phyloP scores from a whole-genome alignment of 192 early-diverging fungal species.

The Entomortierella chlamydospora region DNA sequence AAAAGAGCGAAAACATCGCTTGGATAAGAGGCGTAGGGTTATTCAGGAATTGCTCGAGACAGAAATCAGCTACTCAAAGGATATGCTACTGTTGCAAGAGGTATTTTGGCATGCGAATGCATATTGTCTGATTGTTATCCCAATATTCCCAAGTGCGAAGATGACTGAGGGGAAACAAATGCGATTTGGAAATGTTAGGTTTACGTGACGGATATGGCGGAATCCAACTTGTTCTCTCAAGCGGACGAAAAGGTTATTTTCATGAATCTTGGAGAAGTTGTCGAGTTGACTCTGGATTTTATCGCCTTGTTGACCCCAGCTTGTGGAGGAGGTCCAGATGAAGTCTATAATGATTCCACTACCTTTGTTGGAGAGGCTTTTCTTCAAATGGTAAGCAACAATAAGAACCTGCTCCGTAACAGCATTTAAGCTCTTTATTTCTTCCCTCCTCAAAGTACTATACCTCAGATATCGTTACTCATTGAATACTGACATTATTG shows the following conservation, averaged over 20 bases:
- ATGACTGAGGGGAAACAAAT: too few species aligned
- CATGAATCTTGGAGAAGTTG: slow-evolving; percentile 81
- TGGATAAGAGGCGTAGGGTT: slow-evolving; percentile 75
- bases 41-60: slow-evolving; percentile 83
- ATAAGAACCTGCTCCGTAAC: too few species aligned
- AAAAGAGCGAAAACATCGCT: slow-evolving; percentile 38
- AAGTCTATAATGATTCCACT: slow-evolving; percentile 31
- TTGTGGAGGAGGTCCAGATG: slow-evolving; percentile 43
- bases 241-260: slow-evolving; percentile 81
- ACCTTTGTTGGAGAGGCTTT: slow-evolving; percentile 67
- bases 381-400: slow-evolving; percentile 63
- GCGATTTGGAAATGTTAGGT: too few species aligned
- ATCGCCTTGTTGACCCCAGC: slow-evolving; percentile 73
- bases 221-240: slow-evolving; percentile 58
- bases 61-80: slow-evolving; percentile 77
- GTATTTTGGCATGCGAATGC: slow-evolving; percentile 19
- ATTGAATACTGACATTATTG: too few species aligned
- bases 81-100: slow-evolving; percentile 80
- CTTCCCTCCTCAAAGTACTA: too few species aligned
- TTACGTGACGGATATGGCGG: slow-evolving; percentile 71
- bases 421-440: too few species aligned
- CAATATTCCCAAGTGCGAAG: too few species aligned
- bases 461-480: too few species aligned
- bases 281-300: slow-evolving; percentile 73
- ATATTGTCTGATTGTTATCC: too few species aligned